Evolutionary conservation across 345 rosid species (phyloP).

Genomic region (Theobroma cacao): DNA sequence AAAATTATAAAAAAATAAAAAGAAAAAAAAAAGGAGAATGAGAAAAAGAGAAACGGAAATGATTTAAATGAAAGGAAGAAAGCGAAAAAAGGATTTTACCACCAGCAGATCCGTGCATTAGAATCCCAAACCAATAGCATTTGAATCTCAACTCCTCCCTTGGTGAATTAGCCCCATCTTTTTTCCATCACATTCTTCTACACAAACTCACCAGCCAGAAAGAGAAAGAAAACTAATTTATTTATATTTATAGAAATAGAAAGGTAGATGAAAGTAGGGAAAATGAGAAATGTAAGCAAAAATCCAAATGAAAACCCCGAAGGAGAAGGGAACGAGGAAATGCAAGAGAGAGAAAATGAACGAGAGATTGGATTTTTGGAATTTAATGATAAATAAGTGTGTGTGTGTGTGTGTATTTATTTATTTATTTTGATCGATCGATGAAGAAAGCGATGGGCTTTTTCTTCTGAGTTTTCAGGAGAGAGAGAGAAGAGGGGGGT

Average conservation of each 20-base stretch:
- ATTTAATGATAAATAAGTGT: neutral
- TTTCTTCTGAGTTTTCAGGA: neutral
- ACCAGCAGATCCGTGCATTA: conserved; percentile 40
- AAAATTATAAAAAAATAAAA: neutral
- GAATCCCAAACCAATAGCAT: conserved; percentile 28
- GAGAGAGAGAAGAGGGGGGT: conserved; percentile 27
- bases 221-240: conserved; percentile 3
- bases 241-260: neutral
- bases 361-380: conserved; percentile 16
- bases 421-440: neutral
- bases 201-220: neutral
- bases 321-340: conserved; percentile 7
- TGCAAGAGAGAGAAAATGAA: neutral
- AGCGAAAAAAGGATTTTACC: conserved; percentile 19
- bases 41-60: neutral
- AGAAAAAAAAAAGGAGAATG: no score
- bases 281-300: conserved; percentile 8
- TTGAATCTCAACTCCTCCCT: conserved; percentile 28
- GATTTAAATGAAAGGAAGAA: neutral
- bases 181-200: neutral
- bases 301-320: neutral
- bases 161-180: conserved; percentile 4
- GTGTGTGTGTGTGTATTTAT: no score
- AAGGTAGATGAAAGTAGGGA: conserved; percentile 8
- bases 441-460: conserved; percentile 12